phyloP scores from a whole-genome alignment of 148 eudicot species.

The Chenopodium berlandieri region DNA sequence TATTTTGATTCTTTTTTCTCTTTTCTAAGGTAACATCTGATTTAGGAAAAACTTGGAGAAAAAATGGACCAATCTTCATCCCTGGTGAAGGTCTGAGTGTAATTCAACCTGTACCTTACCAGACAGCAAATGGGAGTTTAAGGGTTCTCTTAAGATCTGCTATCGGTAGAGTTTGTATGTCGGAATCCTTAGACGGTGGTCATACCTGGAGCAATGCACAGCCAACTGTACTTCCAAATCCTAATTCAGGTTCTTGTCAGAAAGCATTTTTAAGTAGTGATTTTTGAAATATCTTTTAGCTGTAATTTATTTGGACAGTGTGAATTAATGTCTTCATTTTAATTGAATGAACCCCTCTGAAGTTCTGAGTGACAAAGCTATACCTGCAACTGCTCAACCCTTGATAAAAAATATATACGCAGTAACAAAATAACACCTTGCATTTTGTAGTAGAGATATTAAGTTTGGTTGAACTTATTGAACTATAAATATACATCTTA shows the following conservation, averaged over 20 bases:
- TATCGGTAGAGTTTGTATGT: constrained; percentile 58
- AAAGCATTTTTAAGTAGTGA: constrained; percentile 1
- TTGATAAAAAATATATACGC: not conserved
- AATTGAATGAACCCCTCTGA: not conserved
- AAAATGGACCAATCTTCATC: constrained; percentile 84
- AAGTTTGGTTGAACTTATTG: too few relatives aligned
- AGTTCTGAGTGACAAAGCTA: not conserved
- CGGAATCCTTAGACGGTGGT: constrained; percentile 89
- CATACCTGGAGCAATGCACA: constrained; percentile 69
- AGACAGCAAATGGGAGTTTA: constrained; percentile 64
- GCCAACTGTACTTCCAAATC: constrained; percentile 81
- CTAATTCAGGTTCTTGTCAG: constrained; percentile 78
- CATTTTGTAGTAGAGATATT: not conserved
- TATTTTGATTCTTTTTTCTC: not conserved
- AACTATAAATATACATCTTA: not conserved
- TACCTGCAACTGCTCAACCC: not conserved
- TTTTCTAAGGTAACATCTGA: constrained; percentile 55
- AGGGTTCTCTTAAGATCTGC: constrained; percentile 79
- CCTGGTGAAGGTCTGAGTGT: constrained; percentile 56
- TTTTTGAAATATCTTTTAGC: not conserved
- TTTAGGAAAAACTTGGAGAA: constrained; percentile 80
- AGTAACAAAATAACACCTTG: not conserved
- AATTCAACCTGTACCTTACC: constrained; percentile 95
- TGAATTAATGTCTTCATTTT: not conserved
- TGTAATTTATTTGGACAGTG: not conserved